Evolutionary conservation across 2,329 filamentous ascomycete species (phyloP), one percentile per base, ranked within the genome.

Genomic region (Xylaria polymorpha): DNA sequence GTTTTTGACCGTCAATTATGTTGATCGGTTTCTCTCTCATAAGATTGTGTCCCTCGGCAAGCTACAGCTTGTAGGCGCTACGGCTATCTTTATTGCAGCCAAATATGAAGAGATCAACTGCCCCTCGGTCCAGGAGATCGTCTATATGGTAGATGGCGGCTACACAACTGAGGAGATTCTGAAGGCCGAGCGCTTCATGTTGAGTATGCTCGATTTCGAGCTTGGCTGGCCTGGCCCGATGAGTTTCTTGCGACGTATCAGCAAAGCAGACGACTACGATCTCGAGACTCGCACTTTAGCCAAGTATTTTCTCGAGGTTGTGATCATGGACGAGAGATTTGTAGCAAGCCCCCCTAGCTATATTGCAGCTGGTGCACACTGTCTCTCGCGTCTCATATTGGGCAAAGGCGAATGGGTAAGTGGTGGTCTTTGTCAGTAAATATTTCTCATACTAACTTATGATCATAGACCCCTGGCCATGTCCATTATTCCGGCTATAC

Each of bases 81-180:
- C 96, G 4, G 96, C 96, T 32, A 92, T 99, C 74, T 94, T 98
- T 76, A 91, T 99, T 69, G 96, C 96, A 14, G 93, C 96, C 75
- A 99, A 99, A 83, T 99, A 98, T 79, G 96, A 99, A 81, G 96
- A 99, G 83, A 98, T 99, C 84, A 97, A 97, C 81, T 97, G 94
- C 80, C 96, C 94, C 29, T 97, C 95, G 0, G 90, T 99, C 25
- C 88, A 92, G 70, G 96, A 99, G 84, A 97, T 99, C 77, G 92
- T 97, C 69, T 98, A 95, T 85, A 98, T 99, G 95, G 96, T 99
- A 48, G 96, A 99, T 79, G 88, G 90, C 51, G 94, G 94, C 64
- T 99, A 98, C 82, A 92, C 88, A 3, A 87, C 88, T 18, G 94
- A 98, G 66, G 96, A 98, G 83, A 95, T 99, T 66, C 87, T 98